Conservation (phyloP, 257 asterid species). For the Fraxinus excelsior region DNA sequence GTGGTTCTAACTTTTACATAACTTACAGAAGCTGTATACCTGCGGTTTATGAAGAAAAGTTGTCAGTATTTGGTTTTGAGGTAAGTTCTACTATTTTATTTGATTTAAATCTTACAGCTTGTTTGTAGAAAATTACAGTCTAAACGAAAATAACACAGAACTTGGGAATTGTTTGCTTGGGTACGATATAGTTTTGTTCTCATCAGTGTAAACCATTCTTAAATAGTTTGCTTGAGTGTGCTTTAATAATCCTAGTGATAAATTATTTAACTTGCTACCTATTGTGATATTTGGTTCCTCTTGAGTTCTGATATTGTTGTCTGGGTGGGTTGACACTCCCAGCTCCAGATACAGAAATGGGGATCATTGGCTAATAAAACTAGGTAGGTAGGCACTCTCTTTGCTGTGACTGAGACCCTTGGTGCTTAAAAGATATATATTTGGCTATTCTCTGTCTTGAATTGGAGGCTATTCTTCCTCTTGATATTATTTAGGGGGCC, state of each 20-base stretch:
- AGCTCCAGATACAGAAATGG: no score
- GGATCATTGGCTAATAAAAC: no score
- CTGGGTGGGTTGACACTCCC: no score
- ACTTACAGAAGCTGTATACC: constrained; percentile 95
- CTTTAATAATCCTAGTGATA: no score
- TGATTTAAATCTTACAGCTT: neutral
- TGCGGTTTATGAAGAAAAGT: constrained; percentile 75
- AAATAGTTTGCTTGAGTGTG: no score
- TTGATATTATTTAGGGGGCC: neutral
- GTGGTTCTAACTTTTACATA: constrained; percentile 47
- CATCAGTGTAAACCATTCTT: neutral
- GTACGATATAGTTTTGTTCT: neutral
- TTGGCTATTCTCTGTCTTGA: neutral
- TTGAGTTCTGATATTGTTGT: neutral
- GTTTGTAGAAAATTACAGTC: neutral
- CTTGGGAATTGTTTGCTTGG: neutral
- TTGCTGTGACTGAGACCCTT: no score
- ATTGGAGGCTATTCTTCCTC: neutral
- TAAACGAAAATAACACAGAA: neutral
- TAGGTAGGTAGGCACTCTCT: neutral
- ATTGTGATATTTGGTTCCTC: neutral
- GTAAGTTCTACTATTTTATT: constrained; percentile 39
- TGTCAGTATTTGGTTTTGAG: constrained; percentile 91
- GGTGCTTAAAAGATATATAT: neutral
- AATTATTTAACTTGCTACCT: neutral